phyloP scores from a whole-genome alignment of 768 basidiomycete genomes.

The Boletus fagicola region DNA sequence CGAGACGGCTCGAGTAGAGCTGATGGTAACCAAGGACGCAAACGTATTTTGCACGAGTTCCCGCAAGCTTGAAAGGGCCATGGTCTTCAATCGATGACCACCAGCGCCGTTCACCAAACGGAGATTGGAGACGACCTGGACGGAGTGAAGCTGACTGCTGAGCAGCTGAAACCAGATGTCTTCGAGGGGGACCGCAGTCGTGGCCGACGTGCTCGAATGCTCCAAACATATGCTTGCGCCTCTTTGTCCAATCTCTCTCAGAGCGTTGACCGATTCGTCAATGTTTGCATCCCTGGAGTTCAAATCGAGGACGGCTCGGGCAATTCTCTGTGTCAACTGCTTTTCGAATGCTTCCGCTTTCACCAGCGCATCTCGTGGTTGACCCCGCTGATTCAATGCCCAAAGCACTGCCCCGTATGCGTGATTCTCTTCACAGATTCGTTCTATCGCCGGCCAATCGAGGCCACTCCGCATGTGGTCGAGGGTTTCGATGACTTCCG shows the following conservation, averaged over 20 bases:
- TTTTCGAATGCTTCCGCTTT: constrained; percentile 63
- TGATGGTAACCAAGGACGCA: constrained; percentile 77
- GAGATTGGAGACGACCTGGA: constrained; percentile 64
- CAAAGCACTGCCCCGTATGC: constrained; percentile 81
- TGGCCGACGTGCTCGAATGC: constrained; percentile 48
- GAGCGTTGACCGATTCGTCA: constrained; percentile 41
- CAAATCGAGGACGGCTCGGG: constrained; percentile 35
- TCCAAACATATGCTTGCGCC: constrained; percentile 70
- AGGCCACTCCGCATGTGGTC: constrained; percentile 49
- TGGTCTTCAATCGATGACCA: constrained; percentile 21
- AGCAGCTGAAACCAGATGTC: constrained; percentile 90
- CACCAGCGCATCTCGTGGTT: constrained; percentile 60
- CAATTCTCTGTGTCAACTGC: constrained; percentile 45
- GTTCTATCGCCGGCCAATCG: constrained; percentile 54
- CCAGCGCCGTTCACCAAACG: constrained; percentile 25
- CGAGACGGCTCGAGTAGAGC: constrained; percentile 74
- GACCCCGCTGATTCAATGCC: constrained; percentile 65
- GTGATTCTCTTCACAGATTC: constrained; percentile 62
- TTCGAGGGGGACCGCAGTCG: constrained; percentile 53
- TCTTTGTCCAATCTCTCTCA: constrained; percentile 58
- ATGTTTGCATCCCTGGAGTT: constrained; percentile 24
- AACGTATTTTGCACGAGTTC: constrained; percentile 83
- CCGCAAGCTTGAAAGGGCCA: constrained; percentile 53
- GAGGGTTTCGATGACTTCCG: constrained; percentile 60
- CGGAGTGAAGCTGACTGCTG: constrained; percentile 73